Evolutionary conservation across 1,284 basidiomycete species (phyloP).

Genomic region (Pseudozyma sp.): DNA sequence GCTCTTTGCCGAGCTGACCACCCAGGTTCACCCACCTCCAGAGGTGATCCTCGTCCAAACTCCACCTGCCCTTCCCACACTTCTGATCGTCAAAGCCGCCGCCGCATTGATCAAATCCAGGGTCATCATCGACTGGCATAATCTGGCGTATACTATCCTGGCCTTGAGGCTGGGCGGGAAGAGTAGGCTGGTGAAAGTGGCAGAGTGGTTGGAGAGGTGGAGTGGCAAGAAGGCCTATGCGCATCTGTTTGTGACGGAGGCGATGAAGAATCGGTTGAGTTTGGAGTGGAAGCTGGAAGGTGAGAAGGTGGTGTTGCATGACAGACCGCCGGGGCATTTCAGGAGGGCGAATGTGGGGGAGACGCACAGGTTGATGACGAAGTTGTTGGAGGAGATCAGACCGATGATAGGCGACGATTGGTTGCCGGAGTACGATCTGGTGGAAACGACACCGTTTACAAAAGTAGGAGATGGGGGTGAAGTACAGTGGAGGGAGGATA

Average conservation of each 20-base stretch:
- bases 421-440: slow-evolving; percentile 19
- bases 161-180: slow-evolving; percentile 79
- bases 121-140: slow-evolving; percentile 99
- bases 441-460: slow-evolving; percentile 51
- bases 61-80: slow-evolving; percentile 93
- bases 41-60: slow-evolving; percentile 93
- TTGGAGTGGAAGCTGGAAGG: slow-evolving; percentile 76
- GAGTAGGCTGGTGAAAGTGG: slow-evolving; percentile 78
- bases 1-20: slow-evolving; percentile 59
- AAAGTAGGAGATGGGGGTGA: neutral
- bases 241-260: slow-evolving; percentile 92
- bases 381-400: slow-evolving; percentile 25
- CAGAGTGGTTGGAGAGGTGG: slow-evolving; percentile 54
- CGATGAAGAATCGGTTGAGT: slow-evolving; percentile 81
- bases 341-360: slow-evolving; percentile 21
- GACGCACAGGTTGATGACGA: slow-evolving; percentile 38
- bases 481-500: slow-evolving; percentile 54
- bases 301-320: slow-evolving; percentile 73
- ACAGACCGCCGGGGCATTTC: slow-evolving; percentile 47
- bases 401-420: slow-evolving; percentile 33
- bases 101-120: slow-evolving; percentile 78
- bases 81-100: slow-evolving; percentile 84
- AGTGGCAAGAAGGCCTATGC: slow-evolving; percentile 76
- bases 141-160: slow-evolving; percentile 93
- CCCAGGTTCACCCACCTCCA: slow-evolving; percentile 77